Conservation (phyloP, 2,329 filamentous ascomycete genomes). For the Fusarium nematophilum region DNA sequence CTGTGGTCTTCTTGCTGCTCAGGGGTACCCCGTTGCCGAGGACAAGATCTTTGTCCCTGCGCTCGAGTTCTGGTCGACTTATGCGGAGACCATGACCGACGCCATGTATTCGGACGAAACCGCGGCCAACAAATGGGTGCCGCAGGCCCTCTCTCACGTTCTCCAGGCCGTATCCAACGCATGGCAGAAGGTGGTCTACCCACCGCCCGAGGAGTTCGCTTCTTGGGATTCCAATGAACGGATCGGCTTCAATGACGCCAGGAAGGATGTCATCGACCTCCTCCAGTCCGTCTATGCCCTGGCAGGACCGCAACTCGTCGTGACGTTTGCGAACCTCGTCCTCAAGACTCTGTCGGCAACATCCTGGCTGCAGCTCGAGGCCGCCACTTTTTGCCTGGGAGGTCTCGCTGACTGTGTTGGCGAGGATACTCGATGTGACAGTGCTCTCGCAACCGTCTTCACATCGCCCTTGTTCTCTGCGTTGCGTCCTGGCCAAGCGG, state of each 20-base stretch:
- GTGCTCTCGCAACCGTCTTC: constrained; percentile 71
- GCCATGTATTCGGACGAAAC: constrained; percentile 63
- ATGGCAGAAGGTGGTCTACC: constrained; percentile 77
- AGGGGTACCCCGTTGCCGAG: constrained; percentile 76
- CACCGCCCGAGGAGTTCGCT: constrained; percentile 65
- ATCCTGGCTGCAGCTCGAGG: constrained; percentile 70
- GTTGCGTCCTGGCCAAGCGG: constrained; percentile 59
- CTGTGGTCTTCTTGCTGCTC: constrained; percentile 72
- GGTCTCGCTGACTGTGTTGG: constrained; percentile 74
- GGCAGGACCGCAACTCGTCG: constrained; percentile 65
- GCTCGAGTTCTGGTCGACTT: constrained; percentile 85
- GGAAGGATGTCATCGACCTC: constrained; percentile 83
- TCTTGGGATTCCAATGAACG: constrained; percentile 78
- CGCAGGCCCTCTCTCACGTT: constrained; percentile 67
- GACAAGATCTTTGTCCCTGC: constrained; percentile 80
- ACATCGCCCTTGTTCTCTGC: constrained; percentile 67
- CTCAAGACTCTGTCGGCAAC: constrained; percentile 60
- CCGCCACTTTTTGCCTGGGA: constrained; percentile 71
- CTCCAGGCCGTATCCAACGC: constrained; percentile 73
- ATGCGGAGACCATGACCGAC: constrained; percentile 76
- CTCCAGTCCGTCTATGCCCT: constrained; percentile 77
- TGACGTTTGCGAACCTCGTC: constrained; percentile 67
- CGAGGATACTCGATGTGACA: constrained; percentile 68
- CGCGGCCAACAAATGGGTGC: constrained; percentile 65
- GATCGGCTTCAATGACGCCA: constrained; percentile 75